phyloP scores from a whole-genome alignment of 208 protist genomes.

The Trypanosoma caninum region DNA sequence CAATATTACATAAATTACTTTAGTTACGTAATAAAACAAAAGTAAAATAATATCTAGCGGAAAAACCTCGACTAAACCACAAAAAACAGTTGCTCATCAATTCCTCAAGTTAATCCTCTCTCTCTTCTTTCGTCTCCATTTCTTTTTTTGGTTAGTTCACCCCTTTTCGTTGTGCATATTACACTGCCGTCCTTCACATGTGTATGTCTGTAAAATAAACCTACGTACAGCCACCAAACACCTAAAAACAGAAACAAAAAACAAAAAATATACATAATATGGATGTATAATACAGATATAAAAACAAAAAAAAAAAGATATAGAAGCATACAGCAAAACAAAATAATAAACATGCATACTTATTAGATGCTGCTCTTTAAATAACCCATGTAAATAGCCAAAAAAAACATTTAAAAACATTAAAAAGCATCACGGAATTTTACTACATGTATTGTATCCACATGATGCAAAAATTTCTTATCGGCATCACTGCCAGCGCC shows the following conservation, averaged over 20 bases:
- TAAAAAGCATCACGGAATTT: conserved; percentile 10
- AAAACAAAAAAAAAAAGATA: not conserved
- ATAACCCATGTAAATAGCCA: too few relatives aligned
- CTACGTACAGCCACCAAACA: not conserved
- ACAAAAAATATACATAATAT: conserved; percentile 11
- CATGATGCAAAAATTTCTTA: conserved; percentile 55
- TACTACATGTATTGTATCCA: conserved; percentile 34
- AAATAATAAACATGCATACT: not conserved
- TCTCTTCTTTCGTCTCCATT: not conserved
- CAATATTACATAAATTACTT: too few relatives aligned
- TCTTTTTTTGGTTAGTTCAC: too few relatives aligned
- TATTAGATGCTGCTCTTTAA: too few relatives aligned
- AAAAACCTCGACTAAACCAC: too few relatives aligned
- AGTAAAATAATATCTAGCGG: too few relatives aligned
- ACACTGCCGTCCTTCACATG: too few relatives aligned
- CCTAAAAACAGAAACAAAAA: not conserved
- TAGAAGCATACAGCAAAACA: not conserved
- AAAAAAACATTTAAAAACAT: too few relatives aligned
- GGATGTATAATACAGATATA: not conserved
- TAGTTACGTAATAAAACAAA: too few relatives aligned
- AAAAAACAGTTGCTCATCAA: too few relatives aligned
- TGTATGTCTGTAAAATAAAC: too few relatives aligned
- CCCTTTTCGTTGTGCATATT: too few relatives aligned
- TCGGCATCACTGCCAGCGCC: conserved; percentile 29
- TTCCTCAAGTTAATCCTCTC: not conserved